Percentiles rank a stretch among this genome's conserved stretches.
These are phyloP conservation scores for Trichophyton schoenleinii DNA, from an alignment of 2,329 filamentous ascomycete genomes.

Conservation along the genomic window DNA sequence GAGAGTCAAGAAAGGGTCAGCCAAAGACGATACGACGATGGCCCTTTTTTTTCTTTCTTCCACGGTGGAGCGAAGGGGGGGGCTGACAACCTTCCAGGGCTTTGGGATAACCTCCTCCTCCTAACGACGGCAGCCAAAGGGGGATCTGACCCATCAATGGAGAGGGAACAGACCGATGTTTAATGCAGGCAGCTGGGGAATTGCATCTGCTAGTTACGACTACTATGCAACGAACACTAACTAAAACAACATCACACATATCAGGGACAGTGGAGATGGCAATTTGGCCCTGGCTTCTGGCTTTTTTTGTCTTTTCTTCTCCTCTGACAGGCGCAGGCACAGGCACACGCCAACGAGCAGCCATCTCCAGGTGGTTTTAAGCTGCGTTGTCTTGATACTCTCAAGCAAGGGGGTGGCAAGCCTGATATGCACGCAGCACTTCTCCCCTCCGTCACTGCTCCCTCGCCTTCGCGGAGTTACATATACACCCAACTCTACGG, in stretches of 20 bases:
- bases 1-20: not conserved
- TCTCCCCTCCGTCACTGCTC: not conserved
- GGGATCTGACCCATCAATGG: not conserved
- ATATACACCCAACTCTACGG: not conserved
- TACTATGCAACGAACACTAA: too few relatives aligned
- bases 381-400: not conserved
- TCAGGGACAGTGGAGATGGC: not conserved
- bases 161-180: not conserved
- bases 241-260: too few relatives aligned
- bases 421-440: not conserved
- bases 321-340: not conserved
- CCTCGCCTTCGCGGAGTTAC: not conserved
- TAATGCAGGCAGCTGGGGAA: not conserved
- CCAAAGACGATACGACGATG: not conserved
- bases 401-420: not conserved
- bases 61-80: not conserved
- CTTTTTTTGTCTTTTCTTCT: not conserved
- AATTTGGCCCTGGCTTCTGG: not conserved
- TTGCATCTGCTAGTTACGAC: too few relatives aligned
- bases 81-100: not conserved
- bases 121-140: not conserved
- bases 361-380: not conserved
- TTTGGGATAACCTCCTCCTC: not conserved
- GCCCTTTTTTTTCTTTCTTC: not conserved
- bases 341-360: too few relatives aligned